These are phyloP conservation scores for Huntiella decipiens DNA, from an alignment of 2,329 filamentous ascomycete species.

Conservation along the genomic window DNA sequence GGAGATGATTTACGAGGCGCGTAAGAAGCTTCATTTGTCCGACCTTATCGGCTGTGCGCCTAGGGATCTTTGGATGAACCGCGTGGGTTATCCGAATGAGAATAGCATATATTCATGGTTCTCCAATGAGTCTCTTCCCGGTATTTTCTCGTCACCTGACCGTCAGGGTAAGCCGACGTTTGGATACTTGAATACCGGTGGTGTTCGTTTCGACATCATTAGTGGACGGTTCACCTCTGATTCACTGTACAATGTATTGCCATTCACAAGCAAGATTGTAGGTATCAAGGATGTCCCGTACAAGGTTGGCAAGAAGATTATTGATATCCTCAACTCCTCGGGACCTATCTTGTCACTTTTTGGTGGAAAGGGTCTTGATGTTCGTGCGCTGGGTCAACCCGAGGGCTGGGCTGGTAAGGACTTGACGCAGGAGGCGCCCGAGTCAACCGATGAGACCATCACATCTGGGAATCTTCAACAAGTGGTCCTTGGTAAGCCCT, in stretches of 20 bases:
- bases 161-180: conserved; percentile 45
- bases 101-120: conserved; percentile 72
- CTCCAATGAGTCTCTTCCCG: conserved; percentile 53
- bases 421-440: background rate
- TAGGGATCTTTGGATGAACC: conserved; percentile 60
- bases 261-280: conserved; percentile 63
- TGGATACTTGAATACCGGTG: conserved; percentile 72
- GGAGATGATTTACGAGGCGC: conserved; percentile 46
- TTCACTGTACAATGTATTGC: conserved; percentile 67
- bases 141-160: conserved; percentile 36
- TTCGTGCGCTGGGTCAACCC: conserved; percentile 30
- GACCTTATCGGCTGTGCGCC: conserved; percentile 68
- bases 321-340: conserved; percentile 37
- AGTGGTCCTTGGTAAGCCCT: background rate
- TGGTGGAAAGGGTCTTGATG: conserved; percentile 19
- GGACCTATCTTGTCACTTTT: conserved; percentile 26
- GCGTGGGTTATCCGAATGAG: conserved; percentile 52
- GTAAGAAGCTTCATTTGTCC: conserved; percentile 54
- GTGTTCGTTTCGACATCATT: conserved; percentile 89
- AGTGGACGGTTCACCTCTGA: conserved; percentile 80
- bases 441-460: no score
- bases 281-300: conserved; percentile 71
- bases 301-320: conserved; percentile 48
- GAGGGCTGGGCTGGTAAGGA: conserved; percentile 21
- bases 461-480: background rate